Base-by-base conservation (phyloP, 106 monocot species). In the Dactylorhiza incarnata region DNA sequence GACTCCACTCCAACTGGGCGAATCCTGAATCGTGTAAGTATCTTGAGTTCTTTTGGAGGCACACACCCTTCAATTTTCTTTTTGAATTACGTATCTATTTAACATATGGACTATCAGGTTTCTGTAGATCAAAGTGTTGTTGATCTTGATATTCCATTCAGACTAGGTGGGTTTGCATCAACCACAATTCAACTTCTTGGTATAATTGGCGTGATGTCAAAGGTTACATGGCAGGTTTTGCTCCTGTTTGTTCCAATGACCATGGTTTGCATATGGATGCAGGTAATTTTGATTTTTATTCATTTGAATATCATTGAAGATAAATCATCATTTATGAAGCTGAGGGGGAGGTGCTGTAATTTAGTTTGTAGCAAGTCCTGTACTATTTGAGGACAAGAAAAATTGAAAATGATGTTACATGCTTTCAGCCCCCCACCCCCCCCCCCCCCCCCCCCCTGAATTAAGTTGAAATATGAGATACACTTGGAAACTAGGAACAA, bases 61-160 rank as follows among this genome's bases (percentile, higher is more conserved):
- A 46, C 16, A 6, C 3, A 46, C 17, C 13, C 13, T 62, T 13
- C 45, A 17, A 45, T 46, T 46, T 1, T 66, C 29, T 26, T 43
- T 37, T 37, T 13, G 12, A 24, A 46, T 46, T 45, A 16, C n/a
- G 44, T 46, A n/a, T 69, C 45, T 45, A n/a, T 69, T n/a, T 45
- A 69, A 69, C 69, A 45, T 77, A 77, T 78, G 53, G 68, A 79
- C 58, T 78, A 61, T 83, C 89, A 97, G 97, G 97, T 97, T n/a
- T 97, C 97, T 79, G 86, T 94, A 75, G 97, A 97, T 86, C 97
- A 97, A 86, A 97, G 93, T 86, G 91, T 97, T 73, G 91, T 97
- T 65, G 97, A 97, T 83, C 85, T 93, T 76, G 97, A 97, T 82
- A 97, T 97, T 80, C 93, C 97, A 58, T 91, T 91, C 75, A 85